Evolutionary conservation across 768 basidiomycete species (phyloP), one percentile per base, ranked within the genome.

Genomic region (Naganishia onofrii): DNA sequence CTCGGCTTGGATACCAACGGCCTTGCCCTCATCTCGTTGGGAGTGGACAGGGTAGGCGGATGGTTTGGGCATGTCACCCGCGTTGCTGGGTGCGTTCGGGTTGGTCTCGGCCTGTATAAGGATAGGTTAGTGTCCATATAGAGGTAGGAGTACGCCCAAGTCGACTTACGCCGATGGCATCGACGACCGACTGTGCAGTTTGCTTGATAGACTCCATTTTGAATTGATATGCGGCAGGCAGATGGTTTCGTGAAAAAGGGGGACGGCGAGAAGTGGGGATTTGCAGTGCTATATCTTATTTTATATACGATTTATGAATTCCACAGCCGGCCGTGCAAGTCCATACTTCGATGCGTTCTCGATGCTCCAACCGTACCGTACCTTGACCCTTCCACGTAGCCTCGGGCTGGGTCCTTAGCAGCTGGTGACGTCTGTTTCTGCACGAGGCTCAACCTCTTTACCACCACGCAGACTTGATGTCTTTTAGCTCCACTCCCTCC

Each of bases 1-100:
- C 44, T 80, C 78, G 51, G 75, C 79, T 72, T 80, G 76, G 57
- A 80, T 76, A 70, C 79, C 79, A 56, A 79, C 77, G n/a, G 60
- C 72, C 28, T 74, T 67, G 44, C 60, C 71, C 34, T 69, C 29
- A 54, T 73, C 78, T 29, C 72, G 70, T 69, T 79, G 79, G 9
- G 79, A 75, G 67, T 79, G 77, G 68, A 74, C 71, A 53, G 66
- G 51, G 75, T 75, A 80, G 19, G 73, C 76, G 29, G 67, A 73
- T 17, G 79, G 77, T 28, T 73, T 70, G 69, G 77, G 74, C 72
- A 76, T 76, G 54, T 73, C 68, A 21, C 78, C 78, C 21, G 72
- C n/a, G 68, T 69, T 69, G 58, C 38, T 15, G 12, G 57, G 21
- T 13, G 26, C 55, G 29, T 60, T 51, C 31, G 53, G 34, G 34